Conservation (phyloP, 2,329 filamentous ascomycete genomes). For the Alternaria novae-zelandiae region DNA sequence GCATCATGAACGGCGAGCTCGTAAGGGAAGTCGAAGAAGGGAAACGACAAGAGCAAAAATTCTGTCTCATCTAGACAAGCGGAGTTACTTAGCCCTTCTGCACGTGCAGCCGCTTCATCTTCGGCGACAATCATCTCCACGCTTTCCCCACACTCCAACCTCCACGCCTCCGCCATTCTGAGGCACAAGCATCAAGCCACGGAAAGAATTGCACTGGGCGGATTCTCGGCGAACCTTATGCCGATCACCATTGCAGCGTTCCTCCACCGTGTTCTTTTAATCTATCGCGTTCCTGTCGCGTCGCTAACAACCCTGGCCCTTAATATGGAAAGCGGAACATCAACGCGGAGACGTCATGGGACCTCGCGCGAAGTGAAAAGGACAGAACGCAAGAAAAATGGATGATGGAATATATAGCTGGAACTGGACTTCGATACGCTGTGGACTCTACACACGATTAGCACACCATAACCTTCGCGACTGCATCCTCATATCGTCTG, state of each 20-base stretch:
- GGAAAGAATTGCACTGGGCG: not conserved
- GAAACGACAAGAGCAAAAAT: not conserved
- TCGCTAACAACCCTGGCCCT: constrained; percentile 11
- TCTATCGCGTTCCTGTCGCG: constrained; percentile 21
- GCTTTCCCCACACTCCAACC: not conserved
- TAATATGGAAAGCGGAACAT: constrained; percentile 26
- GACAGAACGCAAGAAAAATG: constrained; percentile 18
- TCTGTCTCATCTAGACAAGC: not conserved
- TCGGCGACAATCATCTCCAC: not conserved
- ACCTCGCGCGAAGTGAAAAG: constrained; percentile 14
- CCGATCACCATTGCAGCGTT: not conserved
- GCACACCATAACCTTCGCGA: not conserved
- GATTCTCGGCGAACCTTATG: not conserved
- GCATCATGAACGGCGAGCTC: constrained; percentile 5
- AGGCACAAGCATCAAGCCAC: not conserved
- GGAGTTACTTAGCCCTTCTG: not conserved
- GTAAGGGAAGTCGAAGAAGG: not conserved
- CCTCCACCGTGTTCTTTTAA: constrained; percentile 29
- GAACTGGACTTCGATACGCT: not conserved
- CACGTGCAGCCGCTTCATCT: not conserved
- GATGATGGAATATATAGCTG: not conserved
- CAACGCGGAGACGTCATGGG: constrained; percentile 6
- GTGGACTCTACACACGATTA: not conserved
- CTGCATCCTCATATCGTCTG: not conserved
- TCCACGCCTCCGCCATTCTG: not conserved